Base-by-base conservation (phyloP, 2,329 filamentous ascomycete genomes). In the Claviceps digitariae region DNA sequence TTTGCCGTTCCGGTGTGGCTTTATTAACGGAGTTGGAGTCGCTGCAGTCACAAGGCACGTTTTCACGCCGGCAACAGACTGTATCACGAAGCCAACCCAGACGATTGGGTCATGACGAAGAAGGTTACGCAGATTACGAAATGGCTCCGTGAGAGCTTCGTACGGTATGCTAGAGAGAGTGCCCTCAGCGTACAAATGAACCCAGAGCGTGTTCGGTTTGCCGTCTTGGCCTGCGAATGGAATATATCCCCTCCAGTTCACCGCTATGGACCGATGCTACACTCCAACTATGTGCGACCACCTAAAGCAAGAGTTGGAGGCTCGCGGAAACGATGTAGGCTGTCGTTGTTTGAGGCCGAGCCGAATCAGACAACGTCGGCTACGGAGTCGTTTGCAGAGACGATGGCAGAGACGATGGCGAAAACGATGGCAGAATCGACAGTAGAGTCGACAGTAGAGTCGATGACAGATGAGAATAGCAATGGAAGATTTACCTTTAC, bases 211-310 rank as follows among this genome's bases (percentile, higher is more conserved):
- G 72, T 74, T 48, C 59, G 66, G 15, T 74, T 74, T 55, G 65
- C 67, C 27, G 60, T 74, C 4, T 49, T 74, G 40, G 69, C 66
- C 1, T 74, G 70, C 55, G 67, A 74, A 56, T 73, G 69, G 70
- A 55, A 59, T 6, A 62, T 67, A 15, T 9, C 20, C 17, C 51
- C 51, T 13, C 54, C 54, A 36, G 10, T 40, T 20, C 47, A 53
- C 21, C 34, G 23, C 12, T 31, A 13, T 15, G 17, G 12, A 25
- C 29, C 31, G 7, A 7, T 15, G 2, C 1, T 13, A 31, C n/a
- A 23, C 12, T 50, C 38, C 3, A 38, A 51, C 12, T 1, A 15
- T 29, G 48, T 20, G 3, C 48, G 25, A 25, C 34, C 46, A 15
- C 36, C 36, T 5, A n/a, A 43, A 25, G 25, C n/a, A 4, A 9